Conservation (phyloP, 768 basidiomycete genomes). For the Dioszegia hungarica region DNA sequence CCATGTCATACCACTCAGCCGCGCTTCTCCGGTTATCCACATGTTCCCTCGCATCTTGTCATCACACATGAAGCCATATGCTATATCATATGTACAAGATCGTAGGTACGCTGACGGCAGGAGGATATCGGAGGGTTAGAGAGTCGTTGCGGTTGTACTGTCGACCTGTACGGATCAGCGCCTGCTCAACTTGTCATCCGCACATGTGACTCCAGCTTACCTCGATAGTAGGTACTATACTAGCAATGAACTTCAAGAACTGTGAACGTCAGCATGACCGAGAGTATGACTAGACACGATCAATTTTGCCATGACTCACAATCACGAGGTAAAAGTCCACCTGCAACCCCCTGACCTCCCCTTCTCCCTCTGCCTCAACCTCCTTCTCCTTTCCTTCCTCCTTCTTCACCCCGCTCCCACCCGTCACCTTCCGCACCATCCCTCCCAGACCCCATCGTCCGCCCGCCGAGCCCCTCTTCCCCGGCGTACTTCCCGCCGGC, state of each 20-base stretch:
- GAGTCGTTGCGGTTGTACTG: slow-evolving; percentile 37
- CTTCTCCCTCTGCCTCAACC: slow-evolving; percentile 51
- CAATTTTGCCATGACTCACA: no score
- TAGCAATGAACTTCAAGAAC: slow-evolving; percentile 98
- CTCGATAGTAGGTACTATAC: slow-evolving; percentile 97
- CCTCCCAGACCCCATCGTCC: slow-evolving; percentile 68
- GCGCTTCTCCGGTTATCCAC: no score
- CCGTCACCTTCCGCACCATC: slow-evolving; percentile 66
- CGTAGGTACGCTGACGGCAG: no score
- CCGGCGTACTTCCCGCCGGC: slow-evolving; percentile 40
- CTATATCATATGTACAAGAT: no score
- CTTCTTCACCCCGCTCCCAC: slow-evolving; percentile 50
- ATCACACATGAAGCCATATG: no score
- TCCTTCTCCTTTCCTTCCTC: slow-evolving; percentile 10
- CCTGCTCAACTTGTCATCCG: background rate
- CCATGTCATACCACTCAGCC: no score
- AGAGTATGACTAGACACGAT: background rate
- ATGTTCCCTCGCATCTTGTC: no score
- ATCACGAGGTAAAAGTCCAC: slow-evolving; percentile 96
- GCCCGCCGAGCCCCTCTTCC: slow-evolving; percentile 37
- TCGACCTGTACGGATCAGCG: slow-evolving; percentile 23
- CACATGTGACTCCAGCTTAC: slow-evolving; percentile 51
- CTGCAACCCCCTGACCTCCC: slow-evolving; percentile 75
- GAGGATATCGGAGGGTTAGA: slow-evolving; percentile 5
- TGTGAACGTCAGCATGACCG: slow-evolving; percentile 12